phyloP scores from a whole-genome alignment of 495 filamentous ascomycete species.

The Aspergillus leporis region DNA sequence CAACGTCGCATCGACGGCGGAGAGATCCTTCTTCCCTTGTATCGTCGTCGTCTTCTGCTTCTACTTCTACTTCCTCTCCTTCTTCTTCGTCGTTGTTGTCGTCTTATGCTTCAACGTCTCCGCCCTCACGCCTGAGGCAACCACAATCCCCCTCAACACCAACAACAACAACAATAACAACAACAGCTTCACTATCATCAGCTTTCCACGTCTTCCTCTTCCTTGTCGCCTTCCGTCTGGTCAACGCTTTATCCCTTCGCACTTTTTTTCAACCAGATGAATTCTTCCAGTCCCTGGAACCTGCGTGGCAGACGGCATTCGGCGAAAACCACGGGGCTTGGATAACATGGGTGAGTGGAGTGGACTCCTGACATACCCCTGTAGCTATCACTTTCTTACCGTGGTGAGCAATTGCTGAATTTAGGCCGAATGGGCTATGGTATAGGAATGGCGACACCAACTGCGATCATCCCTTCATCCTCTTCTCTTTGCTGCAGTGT shows the following conservation, averaged over 20 bases:
- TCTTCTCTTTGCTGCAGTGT: constrained; percentile 75
- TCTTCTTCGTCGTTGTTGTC: constrained; percentile 1
- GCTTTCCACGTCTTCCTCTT: constrained; percentile 50
- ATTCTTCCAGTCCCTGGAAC: constrained; percentile 94
- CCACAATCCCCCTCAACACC: constrained; percentile 14
- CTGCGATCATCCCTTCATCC: constrained; percentile 94
- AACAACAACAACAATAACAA: neutral
- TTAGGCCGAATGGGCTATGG: neutral
- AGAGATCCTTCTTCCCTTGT: neutral
- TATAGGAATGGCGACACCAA: constrained; percentile 89
- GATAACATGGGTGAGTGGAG: constrained; percentile 84
- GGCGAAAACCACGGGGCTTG: constrained; percentile 76
- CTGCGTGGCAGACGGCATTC: constrained; percentile 89
- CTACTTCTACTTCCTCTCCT: neutral
- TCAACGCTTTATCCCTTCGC: constrained; percentile 78
- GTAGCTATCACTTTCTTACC: constrained; percentile 4
- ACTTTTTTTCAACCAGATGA: constrained; percentile 99
- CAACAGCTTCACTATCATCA: neutral
- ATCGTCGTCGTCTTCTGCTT: constrained; percentile 1
- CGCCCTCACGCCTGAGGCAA: constrained; percentile 14
- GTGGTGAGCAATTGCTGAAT: neutral
- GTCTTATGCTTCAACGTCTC: constrained; percentile 4
- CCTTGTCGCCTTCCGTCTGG: constrained; percentile 73
- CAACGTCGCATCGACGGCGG: constrained; percentile 7
- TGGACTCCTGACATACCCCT: neutral